Evolutionary conservation across 257 asterid genomes (phyloP), one percentile per base, ranked within the genome.

Genomic region (Przewalskia tangutica): DNA sequence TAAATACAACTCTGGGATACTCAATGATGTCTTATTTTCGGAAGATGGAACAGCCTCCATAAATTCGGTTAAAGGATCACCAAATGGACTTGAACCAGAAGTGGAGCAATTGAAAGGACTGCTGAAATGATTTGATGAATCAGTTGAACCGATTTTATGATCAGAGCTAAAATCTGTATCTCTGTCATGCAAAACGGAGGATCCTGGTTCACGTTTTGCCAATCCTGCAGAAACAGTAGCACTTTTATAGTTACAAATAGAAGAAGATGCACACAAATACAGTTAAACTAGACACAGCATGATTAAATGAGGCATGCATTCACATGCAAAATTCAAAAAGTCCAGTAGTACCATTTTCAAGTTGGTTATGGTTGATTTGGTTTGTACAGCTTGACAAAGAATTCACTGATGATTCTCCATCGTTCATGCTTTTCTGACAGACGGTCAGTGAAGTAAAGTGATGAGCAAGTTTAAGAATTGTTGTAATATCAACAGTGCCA

Each of bases 1-100:
- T 56, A 85, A 42, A 83, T 73, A 85, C 86, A 85, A 55, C 82
- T 85, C 86, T 17, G 82, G 82, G 54, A 83, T 17, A 20, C 40
- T 66, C 40, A 10, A 6, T 14, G 82, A 80, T 60, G 83, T 68
- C 64, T 13, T 53, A 42, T 18, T 62, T 64, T 56, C 81, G 4
- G 67, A 38, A 59, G 82, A 82, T 11, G 85, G 85, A 67, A 85
- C 60, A 38, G 81, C 83, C 76, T 79, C 82, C 79, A 32, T 55
- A 68, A 85, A 59, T 27, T 68, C 51, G 34, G 77, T 50, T 12
- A 58, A 40, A 34, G 62, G 80, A 40, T 83, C 84, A 51, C 48
- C 84, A 83, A 3, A 64, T 54, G 81, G 65, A 77, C 36, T 50
- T 5, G 64, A 53, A 42, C 34, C 67, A 66, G 76, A 46, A 63